phyloP scores from a whole-genome alignment of 75 land plant genomes.

The Sequoia sempervirens region DNA sequence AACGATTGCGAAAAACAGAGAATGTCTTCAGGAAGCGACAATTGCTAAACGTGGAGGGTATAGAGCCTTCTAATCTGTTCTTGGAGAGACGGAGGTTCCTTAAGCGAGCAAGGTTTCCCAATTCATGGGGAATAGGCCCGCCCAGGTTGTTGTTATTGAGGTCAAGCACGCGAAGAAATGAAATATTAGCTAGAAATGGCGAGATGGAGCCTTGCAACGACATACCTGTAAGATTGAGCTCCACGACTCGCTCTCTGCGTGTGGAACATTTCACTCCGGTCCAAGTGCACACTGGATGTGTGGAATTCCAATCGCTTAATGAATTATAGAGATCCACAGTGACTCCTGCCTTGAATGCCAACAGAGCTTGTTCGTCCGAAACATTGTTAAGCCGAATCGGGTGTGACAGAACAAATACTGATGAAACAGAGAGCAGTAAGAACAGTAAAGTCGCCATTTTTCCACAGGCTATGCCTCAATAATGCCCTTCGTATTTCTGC shows the following conservation, averaged over 20 bases:
- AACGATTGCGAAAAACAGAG: neutral
- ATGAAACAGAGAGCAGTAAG: neutral
- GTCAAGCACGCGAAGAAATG: conserved; percentile 23
- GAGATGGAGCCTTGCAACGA: conserved; percentile 31
- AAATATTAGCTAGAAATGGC: conserved; percentile 23
- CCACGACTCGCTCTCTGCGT: conserved; percentile 18
- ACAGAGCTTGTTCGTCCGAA: conserved; percentile 16
- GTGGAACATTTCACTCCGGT: conserved; percentile 26
- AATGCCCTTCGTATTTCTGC: no score
- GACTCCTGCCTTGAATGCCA: conserved; percentile 11
- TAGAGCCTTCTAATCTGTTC: conserved; percentile 15
- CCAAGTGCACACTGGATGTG: conserved; percentile 13
- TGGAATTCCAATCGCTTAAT: conserved; percentile 4
- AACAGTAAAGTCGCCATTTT: neutral
- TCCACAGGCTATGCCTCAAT: neutral
- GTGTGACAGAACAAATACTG: neutral
- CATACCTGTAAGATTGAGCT: conserved; percentile 24
- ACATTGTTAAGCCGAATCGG: neutral
- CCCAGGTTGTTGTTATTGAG: conserved; percentile 28
- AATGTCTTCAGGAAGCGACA: neutral
- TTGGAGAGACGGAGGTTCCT: conserved; percentile 13
- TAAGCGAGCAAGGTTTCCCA: conserved; percentile 19
- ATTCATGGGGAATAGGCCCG: conserved; percentile 24
- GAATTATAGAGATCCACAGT: neutral
- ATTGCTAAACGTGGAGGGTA: neutral